Conservation (phyloP, 140 eudicot genomes). For the Senecio squalidus region DNA sequence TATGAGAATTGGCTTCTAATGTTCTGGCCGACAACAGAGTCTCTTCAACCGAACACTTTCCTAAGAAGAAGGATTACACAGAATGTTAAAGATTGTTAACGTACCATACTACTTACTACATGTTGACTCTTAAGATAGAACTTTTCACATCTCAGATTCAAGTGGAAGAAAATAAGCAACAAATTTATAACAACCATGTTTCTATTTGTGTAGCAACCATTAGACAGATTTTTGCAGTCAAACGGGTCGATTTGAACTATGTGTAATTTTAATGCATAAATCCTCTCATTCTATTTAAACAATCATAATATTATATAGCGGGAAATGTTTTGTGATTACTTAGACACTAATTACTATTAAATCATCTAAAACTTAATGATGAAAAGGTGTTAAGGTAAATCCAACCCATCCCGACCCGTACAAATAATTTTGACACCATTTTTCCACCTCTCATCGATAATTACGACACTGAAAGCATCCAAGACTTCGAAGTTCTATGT, state of each 20-base stretch:
- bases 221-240: too few relatives aligned
- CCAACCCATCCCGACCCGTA: background rate
- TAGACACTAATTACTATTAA: too few relatives aligned
- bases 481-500: slow-evolving; percentile 1
- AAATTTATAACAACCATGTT: background rate
- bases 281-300: too few relatives aligned
- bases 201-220: too few relatives aligned
- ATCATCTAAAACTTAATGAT: too few relatives aligned
- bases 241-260: too few relatives aligned
- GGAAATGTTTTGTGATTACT: too few relatives aligned
- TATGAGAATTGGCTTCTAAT: slow-evolving; percentile 8
- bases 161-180: background rate
- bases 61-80: slow-evolving; percentile 27
- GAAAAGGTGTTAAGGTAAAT: too few relatives aligned
- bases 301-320: too few relatives aligned
- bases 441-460: background rate
- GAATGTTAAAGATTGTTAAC: background rate
- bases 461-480: background rate
- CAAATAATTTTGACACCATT: too few relatives aligned
- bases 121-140: slow-evolving; percentile 8
- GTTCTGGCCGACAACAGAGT: slow-evolving; percentile 57
- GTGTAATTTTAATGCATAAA: too few relatives aligned
- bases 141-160: background rate
- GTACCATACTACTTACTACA: background rate
- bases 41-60: slow-evolving; percentile 70